Percentiles rank a stretch among this genome's conserved stretches.
Evolutionary conservation across 768 basidiomycete species (phyloP).

Genomic region (Epithele typhae): DNA sequence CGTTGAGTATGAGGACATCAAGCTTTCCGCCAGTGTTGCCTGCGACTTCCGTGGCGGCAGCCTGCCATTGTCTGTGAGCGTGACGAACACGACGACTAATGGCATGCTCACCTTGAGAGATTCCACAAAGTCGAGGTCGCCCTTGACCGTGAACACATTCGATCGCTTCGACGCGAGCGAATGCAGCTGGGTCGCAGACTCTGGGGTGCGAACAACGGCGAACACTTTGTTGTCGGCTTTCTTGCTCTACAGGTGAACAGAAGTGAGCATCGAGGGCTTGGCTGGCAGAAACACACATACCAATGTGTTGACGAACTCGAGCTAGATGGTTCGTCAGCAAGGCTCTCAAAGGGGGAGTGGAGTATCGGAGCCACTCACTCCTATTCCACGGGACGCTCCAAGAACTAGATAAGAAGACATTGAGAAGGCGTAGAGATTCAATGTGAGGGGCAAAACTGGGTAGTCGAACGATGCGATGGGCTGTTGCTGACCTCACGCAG

Average conservation of each 20-base stretch:
- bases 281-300: too few species aligned
- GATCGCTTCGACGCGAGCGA: constrained; percentile 1
- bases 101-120: constrained; percentile 30
- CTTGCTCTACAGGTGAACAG: constrained; percentile 6
- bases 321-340: too few species aligned
- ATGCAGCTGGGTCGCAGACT: constrained; percentile 2
- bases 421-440: too few species aligned
- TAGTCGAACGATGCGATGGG: too few species aligned
- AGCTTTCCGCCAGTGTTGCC: too few species aligned
- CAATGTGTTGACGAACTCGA: too few species aligned
- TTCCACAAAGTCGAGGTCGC: constrained; percentile 29
- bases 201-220: constrained; percentile 16
- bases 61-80: too few species aligned
- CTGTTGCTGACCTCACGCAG: too few species aligned
- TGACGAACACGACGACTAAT: constrained; percentile 6
- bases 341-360: too few species aligned
- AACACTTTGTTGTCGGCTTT: constrained; percentile 16
- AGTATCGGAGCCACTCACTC: constrained; percentile 14
- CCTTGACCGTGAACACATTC: constrained; percentile 32
- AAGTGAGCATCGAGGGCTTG: neutral
- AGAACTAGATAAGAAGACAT: constrained; percentile 20
- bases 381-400: constrained; percentile 19
- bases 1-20: too few species aligned
- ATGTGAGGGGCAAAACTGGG: too few species aligned
- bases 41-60: too few species aligned